Base-by-base conservation (phyloP, 2,329 filamentous ascomycete species). In the Colletotrichum cordylinicola region DNA sequence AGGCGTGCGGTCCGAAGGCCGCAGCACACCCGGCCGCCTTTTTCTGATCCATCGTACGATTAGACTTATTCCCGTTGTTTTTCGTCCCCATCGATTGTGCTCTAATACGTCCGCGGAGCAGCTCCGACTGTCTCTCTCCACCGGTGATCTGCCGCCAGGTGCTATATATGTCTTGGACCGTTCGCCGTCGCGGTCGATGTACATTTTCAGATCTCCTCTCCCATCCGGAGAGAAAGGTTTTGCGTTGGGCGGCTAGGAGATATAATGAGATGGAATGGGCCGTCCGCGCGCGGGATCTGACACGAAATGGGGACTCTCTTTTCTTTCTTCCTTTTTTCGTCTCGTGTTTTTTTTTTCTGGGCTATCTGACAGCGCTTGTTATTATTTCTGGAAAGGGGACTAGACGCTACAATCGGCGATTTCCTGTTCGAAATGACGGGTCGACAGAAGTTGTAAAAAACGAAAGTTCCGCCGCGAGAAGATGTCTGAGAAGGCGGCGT, bases 351-450 rank as follows among this genome's bases (percentile, higher is more conserved):
- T 13, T 58, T 29, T 12, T 3, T 9, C 55, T 29, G 16, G n/a
- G 24, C 1, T 58, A 18, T 58, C 13, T 58, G 55, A 58, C 21
- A 29, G 21, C 4, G 13, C 43, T 48, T 18, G n/a, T 13, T 21
- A n/a, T 13, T n/a, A 0, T 21, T 21, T 48, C n/a, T 21, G 43
- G 10, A 4, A 48, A 1, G 9, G 21, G 43, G 2, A 0, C 1
- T 21, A 18, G 4, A 48, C 43, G 43, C 10, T 21, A 48, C 9
- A 6, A 13, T 21, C n/a, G n/a, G 43, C 2, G 43, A 21, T 48
- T 48, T 48, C 2, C 43, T 48, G 43, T 48, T n/a, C 43, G 43
- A 48, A 1, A 48, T 48, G 43, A 48, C 6, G 21, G n/a, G 10
- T 2, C n/a, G 1, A 13, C 18, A 21, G 1, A n/a, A 48, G 18